These are phyloP conservation scores for Fusarium sp. DNA, from an alignment of 2,329 filamentous ascomycete species.

Conservation along the genomic window DNA sequence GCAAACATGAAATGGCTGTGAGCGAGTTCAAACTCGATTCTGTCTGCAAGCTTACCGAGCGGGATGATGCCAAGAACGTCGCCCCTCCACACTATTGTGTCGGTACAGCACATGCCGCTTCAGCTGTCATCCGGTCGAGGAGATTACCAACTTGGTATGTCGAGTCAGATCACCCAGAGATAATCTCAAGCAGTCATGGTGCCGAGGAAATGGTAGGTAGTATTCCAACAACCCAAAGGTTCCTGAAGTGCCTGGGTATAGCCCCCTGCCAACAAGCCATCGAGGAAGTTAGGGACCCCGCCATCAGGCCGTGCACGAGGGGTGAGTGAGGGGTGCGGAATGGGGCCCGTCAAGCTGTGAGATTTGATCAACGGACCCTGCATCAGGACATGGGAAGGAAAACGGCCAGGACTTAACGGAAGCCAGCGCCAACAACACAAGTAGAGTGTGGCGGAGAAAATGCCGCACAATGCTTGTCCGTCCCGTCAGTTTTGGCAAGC, in stretches of 20 bases:
- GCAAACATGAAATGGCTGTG: slow-evolving; percentile 9
- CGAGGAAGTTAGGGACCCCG: slow-evolving; percentile 18
- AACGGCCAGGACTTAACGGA: slow-evolving; percentile 21
- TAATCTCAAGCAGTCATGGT: not conserved
- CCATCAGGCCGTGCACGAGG: slow-evolving; percentile 35
- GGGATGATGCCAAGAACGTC: slow-evolving; percentile 13
- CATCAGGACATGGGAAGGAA: slow-evolving; percentile 26
- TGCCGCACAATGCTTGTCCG: slow-evolving; percentile 23
- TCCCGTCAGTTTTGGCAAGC: not conserved
- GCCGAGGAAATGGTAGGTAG: not conserved
- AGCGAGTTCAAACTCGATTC: slow-evolving; percentile 12
- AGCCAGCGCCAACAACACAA: not conserved
- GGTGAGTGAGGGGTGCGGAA: slow-evolving; percentile 31
- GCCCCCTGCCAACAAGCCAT: not conserved
- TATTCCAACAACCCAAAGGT: not conserved
- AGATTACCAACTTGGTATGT: not conserved
- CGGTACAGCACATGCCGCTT: not conserved
- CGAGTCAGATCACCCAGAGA: not conserved
- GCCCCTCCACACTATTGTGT: slow-evolving; percentile 12
- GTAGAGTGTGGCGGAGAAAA: slow-evolving; percentile 22
- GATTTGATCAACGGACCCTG: slow-evolving; percentile 39
- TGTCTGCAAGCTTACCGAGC: slow-evolving; percentile 7
- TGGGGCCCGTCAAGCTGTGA: slow-evolving; percentile 17
- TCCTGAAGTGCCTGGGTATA: not conserved
- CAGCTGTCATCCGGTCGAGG: not conserved